Evolutionary conservation across 129 eudicot genomes (phyloP), one percentile per base, ranked within the genome.

Genomic region (Centrapalus pauciflorus): DNA sequence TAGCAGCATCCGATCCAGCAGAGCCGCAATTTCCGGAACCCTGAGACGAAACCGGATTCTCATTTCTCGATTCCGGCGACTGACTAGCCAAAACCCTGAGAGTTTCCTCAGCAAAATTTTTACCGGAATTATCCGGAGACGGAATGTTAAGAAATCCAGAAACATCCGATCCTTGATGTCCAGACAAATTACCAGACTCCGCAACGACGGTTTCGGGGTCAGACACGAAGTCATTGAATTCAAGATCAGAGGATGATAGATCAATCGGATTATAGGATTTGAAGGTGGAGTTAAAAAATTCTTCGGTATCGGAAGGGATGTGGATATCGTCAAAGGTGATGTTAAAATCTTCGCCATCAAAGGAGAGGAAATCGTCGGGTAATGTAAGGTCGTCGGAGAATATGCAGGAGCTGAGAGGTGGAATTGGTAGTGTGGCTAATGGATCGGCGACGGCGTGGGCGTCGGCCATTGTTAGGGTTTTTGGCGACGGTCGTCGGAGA

Each of bases 261-360:
- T 20, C 56, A 16, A 49, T 23, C 38, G 61, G 74, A 55, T 74
- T 64, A 0, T 70, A 26, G 35, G 10, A 5, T 34, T 30, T 21
- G 17, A 38, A 45, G 9, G 70, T 29, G 9, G 75, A 74, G 67
- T 69, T 70, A 30, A 81, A 74, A 50, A 81, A 55, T 9, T 83
- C 67, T 13, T 83, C 90, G 46, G 80, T 54, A 27, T 80, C 77
- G 6, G 78, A 66, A 2, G 81, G 81, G 30, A 81, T 77, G 32
- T 43, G 56, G 52, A 83, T 6, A 56, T 85, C 90, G 79, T 88
- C 85, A 55, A 91, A 76, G 37, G 81, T 69, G 80, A 82, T 67
- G 65, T 81, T 92, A 32, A 86, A 70, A 73, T 70, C 83, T 4
- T 43, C 72, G 35, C 54, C 77, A 46, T 54, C 83, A 71, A 55